Evolutionary conservation across 495 filamentous ascomycete genomes (phyloP), one percentile per base, ranked within the genome.

Genomic region (Schizothecium vesticola): DNA sequence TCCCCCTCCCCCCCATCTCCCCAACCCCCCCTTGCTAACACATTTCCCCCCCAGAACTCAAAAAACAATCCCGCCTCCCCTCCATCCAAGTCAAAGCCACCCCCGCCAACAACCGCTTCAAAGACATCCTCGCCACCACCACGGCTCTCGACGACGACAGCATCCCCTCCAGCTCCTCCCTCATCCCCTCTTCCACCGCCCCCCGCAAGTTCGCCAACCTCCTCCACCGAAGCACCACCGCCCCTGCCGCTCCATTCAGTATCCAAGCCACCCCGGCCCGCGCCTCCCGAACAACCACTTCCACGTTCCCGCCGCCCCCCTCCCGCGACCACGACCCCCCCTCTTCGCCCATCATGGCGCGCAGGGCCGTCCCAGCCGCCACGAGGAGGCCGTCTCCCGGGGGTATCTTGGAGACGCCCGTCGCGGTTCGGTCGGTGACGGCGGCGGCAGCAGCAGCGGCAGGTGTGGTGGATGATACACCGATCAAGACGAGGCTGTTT

Each of bases 11-110:
- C 12, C 10, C 21, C 11, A n/a, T n/a, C n/a, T n/a, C 9, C n/a
- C 11, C 5, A 16, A 3, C 28, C 21, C 28, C 43, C 43, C 43
- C 43, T 2, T 28, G 68, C 77, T 80, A 71, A 80, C 61, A n/a
- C 28, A n/a, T n/a, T n/a, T n/a, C 9, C 58, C 60, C 22, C 26
- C 69, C 43, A 88, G 85, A 91, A 79, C 73, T 87, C 5, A 90
- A 86, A 70, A 92, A 90, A 72, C 87, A 19, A 19, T 51, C 89
- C 24, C 83, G 86, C 75, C 64, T 74, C 78, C 81, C 87, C 36
- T 81, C 84, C 56, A 80, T 93, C 26, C 89, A 91, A 68, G 88
- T 96, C 55, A 89, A 90, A 77, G 92, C 92, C 23, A 96, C 92
- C 0, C 92, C 92, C 12, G 89, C 85, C 55, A 86, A 79, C 67